Base-by-base conservation (phyloP, 352 stramenopile genomes). In the Saprolegnia parasitica region DNA sequence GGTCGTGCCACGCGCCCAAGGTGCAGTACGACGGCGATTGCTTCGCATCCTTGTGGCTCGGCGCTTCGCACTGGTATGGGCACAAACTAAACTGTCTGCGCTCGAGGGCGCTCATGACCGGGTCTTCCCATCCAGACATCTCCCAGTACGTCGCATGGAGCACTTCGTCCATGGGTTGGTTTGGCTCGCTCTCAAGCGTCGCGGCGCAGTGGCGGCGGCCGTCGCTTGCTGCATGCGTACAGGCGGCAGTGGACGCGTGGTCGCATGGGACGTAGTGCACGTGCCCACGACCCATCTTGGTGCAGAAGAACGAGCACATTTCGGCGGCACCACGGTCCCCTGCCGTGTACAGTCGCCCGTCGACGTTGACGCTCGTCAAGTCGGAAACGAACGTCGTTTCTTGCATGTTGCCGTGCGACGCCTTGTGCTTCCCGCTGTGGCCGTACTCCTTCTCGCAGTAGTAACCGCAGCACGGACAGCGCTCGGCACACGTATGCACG, bases 291-390 rank as follows among this genome's bases (percentile, higher is more conserved):
- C 84, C 86, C 79, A 88, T 91, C 67, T 91, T 90, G 5, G 83
- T 83, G 70, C 81, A 94, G 67, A 84, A 92, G 21, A 92, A 64
- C 40, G 88, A 89, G 63, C 84, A 94, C 82, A 92, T 92, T 57
- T 94, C 84, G 3, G 86, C 83, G 5, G 77, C 86, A 13, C 86
- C 86, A 5, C 66, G 56, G 65, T 94, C 86, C 0, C 86, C 84
- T 15, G 77, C 74, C 18, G 75, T 71, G 70, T 91, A 94, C 75
- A 90, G 87, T 47, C 84, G 81, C 45, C 89, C 84, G 5, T 81
- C 73, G 18, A 94, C 66, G 61, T 94, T 81, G 18, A 94, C 84
- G 5, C 88, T 76, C 5, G 78, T 54, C 0, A 73, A 65, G 32
- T 90, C 79, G 0, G 81, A 82, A 1, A 87, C 47, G 50, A 92